A percentile compares a stretch with the other conserved stretches of the same genome.
These are phyloP conservation scores for Fremontodendron californicum DNA, from an alignment of 345 rosid species.

Conservation along the genomic window DNA sequence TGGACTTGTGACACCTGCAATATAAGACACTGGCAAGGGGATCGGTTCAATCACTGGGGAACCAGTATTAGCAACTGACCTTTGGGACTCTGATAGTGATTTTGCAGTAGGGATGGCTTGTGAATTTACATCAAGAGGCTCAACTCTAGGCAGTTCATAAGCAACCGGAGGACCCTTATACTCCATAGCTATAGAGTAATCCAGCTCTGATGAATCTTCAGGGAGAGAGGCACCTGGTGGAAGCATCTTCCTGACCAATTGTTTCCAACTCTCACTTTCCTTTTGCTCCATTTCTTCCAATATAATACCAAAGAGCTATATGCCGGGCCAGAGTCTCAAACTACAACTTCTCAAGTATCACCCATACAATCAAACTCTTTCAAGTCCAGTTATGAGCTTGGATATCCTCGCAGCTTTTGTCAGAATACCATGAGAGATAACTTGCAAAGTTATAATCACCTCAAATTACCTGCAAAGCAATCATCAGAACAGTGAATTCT, in stretches of 20 bases:
- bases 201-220: constrained; percentile 55
- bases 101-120: constrained; percentile 49
- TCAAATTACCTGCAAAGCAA: not conserved
- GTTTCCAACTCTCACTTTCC: constrained; percentile 65
- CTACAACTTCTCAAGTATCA: not conserved
- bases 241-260: constrained; percentile 74
- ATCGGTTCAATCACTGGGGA: constrained; percentile 53
- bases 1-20: constrained; percentile 56
- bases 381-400: not conserved
- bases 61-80: constrained; percentile 28
- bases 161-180: constrained; percentile 67
- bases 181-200: constrained; percentile 87
- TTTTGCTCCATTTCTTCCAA: constrained; percentile 33
- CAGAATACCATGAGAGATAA: not conserved
- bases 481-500: not conserved
- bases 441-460: not conserved
- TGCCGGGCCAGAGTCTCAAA: constrained; percentile 5
- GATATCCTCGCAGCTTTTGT: not conserved
- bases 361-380: not conserved
- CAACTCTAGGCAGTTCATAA: constrained; percentile 66
- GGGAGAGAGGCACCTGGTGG: constrained; percentile 84
- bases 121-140: constrained; percentile 66
- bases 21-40: constrained; percentile 71
- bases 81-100: constrained; percentile 40
- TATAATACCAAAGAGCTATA: not conserved